These are phyloP conservation scores for Trichoderma oligosporum DNA, from an alignment of 2,329 filamentous ascomycete genomes.

Conservation along the genomic window DNA sequence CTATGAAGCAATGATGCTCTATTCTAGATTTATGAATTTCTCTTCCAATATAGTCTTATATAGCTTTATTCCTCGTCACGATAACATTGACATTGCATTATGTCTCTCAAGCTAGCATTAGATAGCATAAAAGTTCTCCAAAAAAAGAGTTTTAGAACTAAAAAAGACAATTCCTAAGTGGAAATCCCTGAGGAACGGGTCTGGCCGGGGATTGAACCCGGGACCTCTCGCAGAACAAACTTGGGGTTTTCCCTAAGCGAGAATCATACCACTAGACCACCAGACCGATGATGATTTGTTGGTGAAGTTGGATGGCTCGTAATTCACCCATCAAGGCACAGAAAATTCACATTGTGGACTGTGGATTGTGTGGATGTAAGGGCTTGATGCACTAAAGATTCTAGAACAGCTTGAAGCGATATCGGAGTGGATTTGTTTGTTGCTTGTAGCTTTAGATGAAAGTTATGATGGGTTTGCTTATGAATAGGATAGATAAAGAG, in stretches of 20 bases:
- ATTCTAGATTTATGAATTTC: too few relatives aligned
- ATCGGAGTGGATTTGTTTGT: constrained; percentile 6
- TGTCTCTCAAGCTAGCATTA: too few relatives aligned
- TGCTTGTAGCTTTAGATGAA: constrained; percentile 1
- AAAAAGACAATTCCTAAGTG: not conserved
- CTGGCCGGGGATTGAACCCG: constrained; percentile 47
- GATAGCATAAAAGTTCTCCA: not conserved
- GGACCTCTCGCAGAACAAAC: constrained; percentile 40
- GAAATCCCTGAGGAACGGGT: constrained; percentile 27
- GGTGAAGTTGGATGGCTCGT: not conserved
- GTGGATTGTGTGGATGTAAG: constrained; percentile 6
- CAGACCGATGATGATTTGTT: constrained; percentile 15
- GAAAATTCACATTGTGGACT: not conserved
- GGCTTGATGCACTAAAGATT: not conserved
- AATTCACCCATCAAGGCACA: not conserved
- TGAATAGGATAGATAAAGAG: not conserved
- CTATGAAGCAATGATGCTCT: too few relatives aligned
- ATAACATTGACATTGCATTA: too few relatives aligned
- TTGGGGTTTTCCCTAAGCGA: constrained; percentile 19
- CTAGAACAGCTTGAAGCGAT: not conserved
- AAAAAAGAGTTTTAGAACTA: not conserved
- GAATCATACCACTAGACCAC: constrained; percentile 21
- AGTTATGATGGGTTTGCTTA: not conserved
- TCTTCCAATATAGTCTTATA: too few relatives aligned
- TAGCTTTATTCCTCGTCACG: too few relatives aligned